Evolutionary conservation across 2,329 filamentous ascomycete species (phyloP).

Genomic region (Pseudovirgaria hyperparasitica): DNA sequence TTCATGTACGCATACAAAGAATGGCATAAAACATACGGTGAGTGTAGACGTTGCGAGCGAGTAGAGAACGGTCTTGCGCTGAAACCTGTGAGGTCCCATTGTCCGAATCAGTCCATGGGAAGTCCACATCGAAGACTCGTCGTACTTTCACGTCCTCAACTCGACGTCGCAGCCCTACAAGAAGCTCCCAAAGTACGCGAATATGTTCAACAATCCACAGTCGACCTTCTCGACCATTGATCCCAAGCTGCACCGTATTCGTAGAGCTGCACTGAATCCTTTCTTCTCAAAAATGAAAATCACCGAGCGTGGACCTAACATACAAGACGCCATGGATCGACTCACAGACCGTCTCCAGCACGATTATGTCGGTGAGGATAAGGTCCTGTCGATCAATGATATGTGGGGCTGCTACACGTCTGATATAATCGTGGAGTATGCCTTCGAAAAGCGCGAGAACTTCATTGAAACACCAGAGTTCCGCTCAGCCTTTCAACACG

Average conservation of each 20-base stretch:
- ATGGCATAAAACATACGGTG: slow-evolving; percentile 12
- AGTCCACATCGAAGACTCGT: slow-evolving; percentile 8
- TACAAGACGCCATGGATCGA: slow-evolving; percentile 6
- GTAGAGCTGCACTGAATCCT: slow-evolving; percentile 18
- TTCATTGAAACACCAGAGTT: slow-evolving; percentile 11
- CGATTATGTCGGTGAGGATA: no score
- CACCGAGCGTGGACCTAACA: slow-evolving; percentile 9
- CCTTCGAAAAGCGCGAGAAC: slow-evolving; percentile 9
- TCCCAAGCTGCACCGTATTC: slow-evolving; percentile 19
- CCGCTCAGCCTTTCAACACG: slow-evolving; percentile 9
- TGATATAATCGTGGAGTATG: slow-evolving; percentile 12
- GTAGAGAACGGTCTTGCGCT: background rate
- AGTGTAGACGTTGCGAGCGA: background rate
- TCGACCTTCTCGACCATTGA: no score
- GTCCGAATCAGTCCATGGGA: slow-evolving; percentile 21
- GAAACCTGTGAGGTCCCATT: slow-evolving; percentile 14
- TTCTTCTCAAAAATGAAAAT: slow-evolving; percentile 21
- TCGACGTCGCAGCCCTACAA: no score
- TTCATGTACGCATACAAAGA: slow-evolving; percentile 11
- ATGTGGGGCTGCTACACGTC: slow-evolving; percentile 6
- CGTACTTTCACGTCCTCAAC: slow-evolving; percentile 3
- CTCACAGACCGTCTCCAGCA: slow-evolving; percentile 2
- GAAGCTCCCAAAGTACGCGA: no score
- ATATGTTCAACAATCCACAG: no score
- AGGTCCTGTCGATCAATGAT: no score